A percentile compares a stretch with the other conserved stretches of the same genome.
phyloP scores from a whole-genome alignment of 2,329 filamentous ascomycete genomes.

The Colletotrichum neosansevieriae region DNA sequence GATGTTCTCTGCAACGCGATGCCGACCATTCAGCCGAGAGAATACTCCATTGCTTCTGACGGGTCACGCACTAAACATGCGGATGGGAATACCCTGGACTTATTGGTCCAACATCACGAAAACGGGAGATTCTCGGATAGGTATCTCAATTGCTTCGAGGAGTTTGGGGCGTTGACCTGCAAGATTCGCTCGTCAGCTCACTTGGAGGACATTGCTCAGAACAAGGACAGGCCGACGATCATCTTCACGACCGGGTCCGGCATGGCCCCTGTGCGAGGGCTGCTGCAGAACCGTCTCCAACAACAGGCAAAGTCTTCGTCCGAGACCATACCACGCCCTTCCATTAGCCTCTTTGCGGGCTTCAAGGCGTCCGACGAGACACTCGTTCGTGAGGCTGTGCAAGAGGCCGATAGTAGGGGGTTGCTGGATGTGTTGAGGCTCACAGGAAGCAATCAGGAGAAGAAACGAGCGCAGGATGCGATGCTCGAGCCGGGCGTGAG shows the following conservation, averaged over 20 bases:
- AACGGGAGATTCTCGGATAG: slow-evolving; percentile 31
- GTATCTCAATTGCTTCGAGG: slow-evolving; percentile 28
- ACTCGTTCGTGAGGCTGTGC: slow-evolving; percentile 34
- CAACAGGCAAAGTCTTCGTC: neutral
- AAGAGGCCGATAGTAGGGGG: slow-evolving; percentile 30
- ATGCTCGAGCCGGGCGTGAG: slow-evolving; percentile 31
- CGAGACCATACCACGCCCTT: neutral
- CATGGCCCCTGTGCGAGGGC: slow-evolving; percentile 34
- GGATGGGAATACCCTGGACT: slow-evolving; percentile 24
- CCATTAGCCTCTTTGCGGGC: slow-evolving; percentile 37
- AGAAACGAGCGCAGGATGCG: slow-evolving; percentile 33
- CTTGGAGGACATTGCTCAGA: slow-evolving; percentile 21
- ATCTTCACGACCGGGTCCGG: slow-evolving; percentile 38
- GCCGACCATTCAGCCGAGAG: slow-evolving; percentile 33
- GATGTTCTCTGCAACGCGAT: slow-evolving; percentile 27
- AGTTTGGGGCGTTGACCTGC: slow-evolving; percentile 30
- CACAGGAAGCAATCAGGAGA: slow-evolving; percentile 29
- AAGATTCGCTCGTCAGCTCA: slow-evolving; percentile 32
- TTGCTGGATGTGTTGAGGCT: slow-evolving; percentile 25
- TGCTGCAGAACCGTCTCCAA: slow-evolving; percentile 28
- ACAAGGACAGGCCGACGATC: slow-evolving; percentile 26
- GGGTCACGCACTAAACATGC: slow-evolving; percentile 7
- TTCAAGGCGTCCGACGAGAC: slow-evolving; percentile 34
- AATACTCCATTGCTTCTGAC: slow-evolving; percentile 36
- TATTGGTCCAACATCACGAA: slow-evolving; percentile 30